Evolutionary conservation across 208 protist genomes (phyloP).

Genomic region (Naegleria gruberi): DNA sequence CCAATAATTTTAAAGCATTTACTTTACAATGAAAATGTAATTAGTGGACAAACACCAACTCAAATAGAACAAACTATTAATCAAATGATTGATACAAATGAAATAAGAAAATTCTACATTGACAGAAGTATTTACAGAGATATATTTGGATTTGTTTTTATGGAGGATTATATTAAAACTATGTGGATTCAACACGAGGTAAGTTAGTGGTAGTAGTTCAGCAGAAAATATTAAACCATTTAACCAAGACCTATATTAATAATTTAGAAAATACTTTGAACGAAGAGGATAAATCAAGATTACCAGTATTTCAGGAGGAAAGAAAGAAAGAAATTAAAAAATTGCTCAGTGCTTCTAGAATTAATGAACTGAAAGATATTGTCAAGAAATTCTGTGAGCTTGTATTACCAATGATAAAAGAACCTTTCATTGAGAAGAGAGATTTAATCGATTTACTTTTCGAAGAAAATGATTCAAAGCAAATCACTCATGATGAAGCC

Average conservation of each 20-base stretch:
- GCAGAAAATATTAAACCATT: background rate
- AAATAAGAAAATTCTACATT: background rate
- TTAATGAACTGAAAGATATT: background rate
- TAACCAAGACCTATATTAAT: too few species aligned
- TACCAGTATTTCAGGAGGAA: background rate
- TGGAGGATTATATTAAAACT: background rate
- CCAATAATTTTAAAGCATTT: background rate
- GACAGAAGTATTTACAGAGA: background rate
- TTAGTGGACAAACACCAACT: background rate
- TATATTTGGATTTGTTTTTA: background rate
- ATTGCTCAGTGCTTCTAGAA: background rate
- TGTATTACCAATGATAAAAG: background rate
- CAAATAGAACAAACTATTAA: background rate
- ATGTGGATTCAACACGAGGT: background rate
- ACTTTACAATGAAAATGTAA: background rate
- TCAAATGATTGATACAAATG: background rate
- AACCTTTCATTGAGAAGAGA: background rate
- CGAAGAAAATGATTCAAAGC: background rate
- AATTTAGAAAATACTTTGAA: too few species aligned
- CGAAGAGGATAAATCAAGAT: background rate
- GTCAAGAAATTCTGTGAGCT: background rate
- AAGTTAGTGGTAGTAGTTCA: background rate
- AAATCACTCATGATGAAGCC: background rate
- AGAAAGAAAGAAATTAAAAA: background rate
- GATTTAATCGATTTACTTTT: background rate